Conservation (phyloP, 2,329 filamentous ascomycete species). For the Canariomyces notabilis region DNA sequence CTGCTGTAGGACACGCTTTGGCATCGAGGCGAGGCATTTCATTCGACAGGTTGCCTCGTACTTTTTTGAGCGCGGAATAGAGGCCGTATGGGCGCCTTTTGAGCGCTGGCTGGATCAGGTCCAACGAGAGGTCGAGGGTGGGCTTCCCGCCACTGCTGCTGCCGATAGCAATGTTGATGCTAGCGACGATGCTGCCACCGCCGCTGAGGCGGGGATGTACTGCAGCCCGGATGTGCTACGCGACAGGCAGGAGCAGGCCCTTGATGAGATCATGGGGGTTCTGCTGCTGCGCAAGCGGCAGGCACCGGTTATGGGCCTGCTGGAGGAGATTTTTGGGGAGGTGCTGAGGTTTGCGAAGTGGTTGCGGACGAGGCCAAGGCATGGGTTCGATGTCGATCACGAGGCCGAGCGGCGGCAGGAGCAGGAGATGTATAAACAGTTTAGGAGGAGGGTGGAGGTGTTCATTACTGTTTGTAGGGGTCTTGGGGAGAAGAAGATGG, state of each 20-base stretch:
- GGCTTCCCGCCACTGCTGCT: not conserved
- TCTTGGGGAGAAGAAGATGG: slow-evolving; percentile 58
- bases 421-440: slow-evolving; percentile 54
- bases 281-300: slow-evolving; percentile 72
- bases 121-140: slow-evolving; percentile 35
- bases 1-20: slow-evolving; percentile 51
- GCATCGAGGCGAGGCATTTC: slow-evolving; percentile 75
- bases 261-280: slow-evolving; percentile 71
- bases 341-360: slow-evolving; percentile 67
- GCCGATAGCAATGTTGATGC: not conserved
- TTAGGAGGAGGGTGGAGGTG: slow-evolving; percentile 66
- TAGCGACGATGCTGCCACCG: not conserved
- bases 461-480: slow-evolving; percentile 70
- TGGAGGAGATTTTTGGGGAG: slow-evolving; percentile 70
- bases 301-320: slow-evolving; percentile 62
- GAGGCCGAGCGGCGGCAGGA: slow-evolving; percentile 30
- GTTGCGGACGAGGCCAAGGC: slow-evolving; percentile 31
- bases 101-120: slow-evolving; percentile 59
- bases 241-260: slow-evolving; percentile 63
- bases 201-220: not conserved
- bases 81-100: slow-evolving; percentile 67
- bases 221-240: slow-evolving; percentile 63
- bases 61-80: slow-evolving; percentile 74
- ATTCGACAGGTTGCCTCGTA: slow-evolving; percentile 68
- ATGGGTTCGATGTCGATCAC: not conserved